These are phyloP conservation scores for Ceratocystis papillata DNA, from an alignment of 2,329 filamentous ascomycete species.

Conservation along the genomic window DNA sequence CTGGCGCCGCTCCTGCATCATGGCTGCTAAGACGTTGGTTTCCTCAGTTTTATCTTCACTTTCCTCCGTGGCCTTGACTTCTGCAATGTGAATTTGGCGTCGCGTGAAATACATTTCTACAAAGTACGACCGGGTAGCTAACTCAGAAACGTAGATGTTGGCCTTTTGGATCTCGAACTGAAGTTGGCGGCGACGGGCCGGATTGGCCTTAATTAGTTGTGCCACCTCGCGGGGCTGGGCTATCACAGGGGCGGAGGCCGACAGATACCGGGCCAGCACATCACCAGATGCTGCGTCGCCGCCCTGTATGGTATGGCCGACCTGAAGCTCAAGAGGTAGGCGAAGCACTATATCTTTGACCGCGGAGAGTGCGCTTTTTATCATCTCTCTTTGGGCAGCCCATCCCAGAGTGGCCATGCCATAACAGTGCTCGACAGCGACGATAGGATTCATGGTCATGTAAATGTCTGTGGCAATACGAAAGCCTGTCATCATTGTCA, in stretches of 20 bases:
- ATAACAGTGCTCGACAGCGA: constrained; percentile 72
- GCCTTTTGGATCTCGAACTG: constrained; percentile 88
- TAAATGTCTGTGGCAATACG: constrained; percentile 70
- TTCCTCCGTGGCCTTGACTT: constrained; percentile 32
- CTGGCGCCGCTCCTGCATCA: constrained; percentile 65
- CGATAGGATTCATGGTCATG: constrained; percentile 65
- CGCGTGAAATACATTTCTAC: constrained; percentile 78
- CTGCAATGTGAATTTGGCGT: constrained; percentile 49
- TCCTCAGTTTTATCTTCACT: constrained; percentile 34
- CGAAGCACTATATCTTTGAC: constrained; percentile 59
- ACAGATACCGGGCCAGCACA: constrained; percentile 29
- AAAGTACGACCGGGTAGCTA: constrained; percentile 72
- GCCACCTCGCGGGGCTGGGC: constrained; percentile 40
- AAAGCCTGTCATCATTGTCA: constrained; percentile 69
- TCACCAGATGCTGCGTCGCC: constrained; percentile 27
- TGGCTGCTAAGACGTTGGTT: constrained; percentile 47
- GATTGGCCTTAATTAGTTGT: constrained; percentile 40
- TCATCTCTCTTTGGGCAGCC: constrained; percentile 61
- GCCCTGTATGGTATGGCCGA: constrained; percentile 35
- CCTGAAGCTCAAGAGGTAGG: constrained; percentile 57
- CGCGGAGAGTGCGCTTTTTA: constrained; percentile 58
- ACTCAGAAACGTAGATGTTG: constrained; percentile 73
- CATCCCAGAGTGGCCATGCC: constrained; percentile 68
- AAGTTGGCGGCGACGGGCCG: constrained; percentile 44
- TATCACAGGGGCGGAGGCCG: constrained; percentile 35